Evolutionary conservation across 2,329 filamentous ascomycete species (phyloP).

Genomic region (Aspergillus fructus): DNA sequence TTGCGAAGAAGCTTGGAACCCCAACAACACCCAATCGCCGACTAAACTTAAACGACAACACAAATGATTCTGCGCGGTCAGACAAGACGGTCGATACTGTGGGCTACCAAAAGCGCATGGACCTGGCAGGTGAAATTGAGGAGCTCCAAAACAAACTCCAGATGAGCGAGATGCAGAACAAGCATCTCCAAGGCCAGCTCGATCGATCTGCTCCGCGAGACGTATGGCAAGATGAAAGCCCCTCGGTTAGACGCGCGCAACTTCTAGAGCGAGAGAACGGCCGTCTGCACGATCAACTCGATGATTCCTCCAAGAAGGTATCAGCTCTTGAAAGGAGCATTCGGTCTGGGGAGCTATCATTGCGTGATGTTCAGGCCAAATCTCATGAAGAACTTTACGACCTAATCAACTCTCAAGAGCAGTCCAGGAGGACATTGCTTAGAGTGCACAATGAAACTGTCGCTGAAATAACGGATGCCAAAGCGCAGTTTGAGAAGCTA

Average conservation of each 20-base stretch:
- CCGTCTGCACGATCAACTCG: conserved; percentile 87
- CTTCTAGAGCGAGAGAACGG: conserved; percentile 92
- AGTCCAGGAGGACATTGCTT: conserved; percentile 76
- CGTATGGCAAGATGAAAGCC: conserved; percentile 69
- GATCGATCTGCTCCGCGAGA: conserved; percentile 67
- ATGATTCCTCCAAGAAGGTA: conserved; percentile 90
- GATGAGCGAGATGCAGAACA: conserved; percentile 91
- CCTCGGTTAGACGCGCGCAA: conserved; percentile 76
- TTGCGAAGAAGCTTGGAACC: conserved; percentile 66
- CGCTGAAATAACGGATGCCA: conserved; percentile 80
- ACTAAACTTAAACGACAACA: conserved; percentile 62
- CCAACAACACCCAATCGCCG: conserved; percentile 75
- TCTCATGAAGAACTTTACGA: conserved; percentile 94
- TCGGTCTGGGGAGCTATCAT: conserved; percentile 79
- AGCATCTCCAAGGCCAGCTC: conserved; percentile 84
- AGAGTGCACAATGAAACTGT: conserved; percentile 84
- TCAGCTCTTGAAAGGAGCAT: conserved; percentile 85
- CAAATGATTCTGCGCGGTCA: conserved; percentile 74
- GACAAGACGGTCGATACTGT: conserved; percentile 82
- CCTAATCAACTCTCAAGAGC: conserved; percentile 87
- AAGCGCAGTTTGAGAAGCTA: conserved; percentile 81
- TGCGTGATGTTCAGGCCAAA: conserved; percentile 87
- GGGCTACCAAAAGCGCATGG: conserved; percentile 83
- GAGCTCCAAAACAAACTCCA: conserved; percentile 93
- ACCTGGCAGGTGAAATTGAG: conserved; percentile 85